Conservation (phyloP, 2,329 filamentous ascomycete species). For the Alternaria brassicae region DNA sequence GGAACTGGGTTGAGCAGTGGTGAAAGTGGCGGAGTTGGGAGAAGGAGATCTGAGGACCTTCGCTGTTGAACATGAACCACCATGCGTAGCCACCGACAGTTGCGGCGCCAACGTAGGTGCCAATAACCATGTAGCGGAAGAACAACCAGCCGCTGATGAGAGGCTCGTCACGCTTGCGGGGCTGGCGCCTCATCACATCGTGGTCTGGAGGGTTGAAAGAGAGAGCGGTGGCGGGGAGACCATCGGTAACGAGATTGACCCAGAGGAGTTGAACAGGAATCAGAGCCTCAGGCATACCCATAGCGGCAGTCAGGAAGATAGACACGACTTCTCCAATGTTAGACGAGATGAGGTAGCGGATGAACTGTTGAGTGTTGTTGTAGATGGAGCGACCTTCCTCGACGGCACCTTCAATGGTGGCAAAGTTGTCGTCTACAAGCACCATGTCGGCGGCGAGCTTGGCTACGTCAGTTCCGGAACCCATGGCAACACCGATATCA, state of each 20-base stretch:
- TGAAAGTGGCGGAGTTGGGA: constrained; percentile 93
- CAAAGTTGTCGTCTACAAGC: constrained; percentile 97
- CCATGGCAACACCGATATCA: constrained; percentile 99
- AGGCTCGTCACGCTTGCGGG: constrained; percentile 88
- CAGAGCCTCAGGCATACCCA: constrained; percentile 96
- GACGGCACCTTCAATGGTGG: constrained; percentile 93
- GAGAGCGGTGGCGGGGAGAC: constrained; percentile 91
- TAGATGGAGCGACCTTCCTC: constrained; percentile 98
- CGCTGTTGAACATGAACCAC: constrained; percentile 98
- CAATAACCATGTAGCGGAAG: constrained; percentile 96
- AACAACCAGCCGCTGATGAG: constrained; percentile 96
- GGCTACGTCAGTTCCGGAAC: constrained; percentile 94
- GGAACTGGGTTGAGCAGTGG: constrained; percentile 83
- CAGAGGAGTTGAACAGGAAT: constrained; percentile 97
- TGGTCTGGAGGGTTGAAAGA: constrained; percentile 99
- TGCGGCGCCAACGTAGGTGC: constrained; percentile 90
- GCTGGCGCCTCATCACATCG: constrained; percentile 93
- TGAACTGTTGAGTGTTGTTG: constrained; percentile 99
- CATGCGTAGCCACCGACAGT: constrained; percentile 98
- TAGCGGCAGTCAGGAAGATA: constrained; percentile 94
- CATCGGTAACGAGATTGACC: constrained; percentile 98
- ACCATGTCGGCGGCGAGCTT: constrained; percentile 99
- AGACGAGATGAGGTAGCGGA: constrained; percentile 97
- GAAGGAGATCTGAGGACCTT: constrained; percentile 90
- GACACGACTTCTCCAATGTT: constrained; percentile 99